A percentile compares a stretch with the other conserved stretches of the same genome.
phyloP scores from a whole-genome alignment of 768 basidiomycete species.

The Cyathus striatus region DNA sequence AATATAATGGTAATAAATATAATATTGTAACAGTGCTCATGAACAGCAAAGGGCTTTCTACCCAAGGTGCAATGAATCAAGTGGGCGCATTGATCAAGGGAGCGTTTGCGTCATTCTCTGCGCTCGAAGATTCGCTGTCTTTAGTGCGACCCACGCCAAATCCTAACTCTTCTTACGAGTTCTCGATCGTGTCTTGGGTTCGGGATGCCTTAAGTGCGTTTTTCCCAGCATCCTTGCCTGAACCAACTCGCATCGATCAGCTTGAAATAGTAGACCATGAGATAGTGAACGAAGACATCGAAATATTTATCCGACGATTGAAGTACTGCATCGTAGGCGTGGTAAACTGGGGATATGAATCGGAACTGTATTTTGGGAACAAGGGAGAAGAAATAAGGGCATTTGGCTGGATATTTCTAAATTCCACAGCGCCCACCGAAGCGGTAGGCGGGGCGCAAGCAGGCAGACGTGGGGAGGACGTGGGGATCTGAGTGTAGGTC shows the following conservation, averaged over 20 bases:
- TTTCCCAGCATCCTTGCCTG: no score
- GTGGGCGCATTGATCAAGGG: slow-evolving; percentile 33
- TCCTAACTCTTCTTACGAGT: no score
- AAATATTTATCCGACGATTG: slow-evolving; percentile 49
- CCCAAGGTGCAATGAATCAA: slow-evolving; percentile 45
- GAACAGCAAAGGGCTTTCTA: slow-evolving; percentile 31
- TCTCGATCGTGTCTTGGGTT: no score
- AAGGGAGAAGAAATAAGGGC: slow-evolving; percentile 51
- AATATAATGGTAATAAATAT: slow-evolving; percentile 24
- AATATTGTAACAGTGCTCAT: slow-evolving; percentile 51
- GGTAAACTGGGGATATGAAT: slow-evolving; percentile 66
- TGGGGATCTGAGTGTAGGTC: not conserved
- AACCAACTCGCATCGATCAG: no score
- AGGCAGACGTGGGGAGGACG: no score
- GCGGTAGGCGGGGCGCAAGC: not conserved
- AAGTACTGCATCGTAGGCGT: slow-evolving; percentile 52
- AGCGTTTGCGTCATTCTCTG: slow-evolving; percentile 28
- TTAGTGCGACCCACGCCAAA: no score
- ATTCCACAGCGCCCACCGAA: not conserved
- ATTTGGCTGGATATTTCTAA: slow-evolving; percentile 60
- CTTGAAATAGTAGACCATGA: no score
- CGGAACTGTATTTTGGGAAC: slow-evolving; percentile 53
- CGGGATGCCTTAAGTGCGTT: no score
- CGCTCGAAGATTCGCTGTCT: slow-evolving; percentile 17
- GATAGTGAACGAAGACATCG: no score